Evolutionary conservation across 2,329 filamentous ascomycete species (phyloP).

Genomic region (Paecilomyces sp.): DNA sequence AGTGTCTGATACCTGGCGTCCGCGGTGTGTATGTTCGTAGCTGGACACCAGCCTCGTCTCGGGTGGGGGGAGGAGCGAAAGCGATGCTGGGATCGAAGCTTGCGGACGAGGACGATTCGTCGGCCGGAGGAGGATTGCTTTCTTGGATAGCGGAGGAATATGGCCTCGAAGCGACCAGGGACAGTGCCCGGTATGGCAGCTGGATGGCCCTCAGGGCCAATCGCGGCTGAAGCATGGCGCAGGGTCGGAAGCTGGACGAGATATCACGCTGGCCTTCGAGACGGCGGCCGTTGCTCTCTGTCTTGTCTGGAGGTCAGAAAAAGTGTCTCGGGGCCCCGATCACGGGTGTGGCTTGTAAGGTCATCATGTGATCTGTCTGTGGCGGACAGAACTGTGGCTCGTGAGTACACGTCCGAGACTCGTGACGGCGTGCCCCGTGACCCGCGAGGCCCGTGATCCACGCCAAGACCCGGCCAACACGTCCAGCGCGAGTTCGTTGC

Average conservation of each 20-base stretch:
- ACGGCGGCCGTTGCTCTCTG: background rate
- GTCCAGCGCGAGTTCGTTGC: slow-evolving; percentile 40
- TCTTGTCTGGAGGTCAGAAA: slow-evolving; percentile 5
- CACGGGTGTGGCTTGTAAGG: slow-evolving; percentile 8
- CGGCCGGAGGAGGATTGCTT: slow-evolving; percentile 16
- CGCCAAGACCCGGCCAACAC: background rate
- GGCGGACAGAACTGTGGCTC: background rate
- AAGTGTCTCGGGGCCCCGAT: slow-evolving; percentile 10
- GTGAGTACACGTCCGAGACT: slow-evolving; percentile 2
- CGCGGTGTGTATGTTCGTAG: slow-evolving; percentile 87
- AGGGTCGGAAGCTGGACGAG: slow-evolving; percentile 5
- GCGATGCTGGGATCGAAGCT: slow-evolving; percentile 27
- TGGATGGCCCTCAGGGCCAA: slow-evolving; percentile 49
- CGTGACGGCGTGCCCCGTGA: slow-evolving; percentile 34
- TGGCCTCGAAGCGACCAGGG: slow-evolving; percentile 38
- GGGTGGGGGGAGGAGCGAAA: slow-evolving; percentile 40
- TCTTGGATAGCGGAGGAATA: slow-evolving; percentile 46
- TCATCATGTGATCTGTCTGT: slow-evolving; percentile 1
- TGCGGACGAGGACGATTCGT: slow-evolving; percentile 28
- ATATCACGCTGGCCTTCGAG: background rate
- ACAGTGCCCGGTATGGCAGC: slow-evolving; percentile 42
- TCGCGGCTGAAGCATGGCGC: slow-evolving; percentile 59
- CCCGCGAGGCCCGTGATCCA: background rate
- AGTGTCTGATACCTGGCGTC: slow-evolving; percentile 85
- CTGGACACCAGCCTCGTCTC: slow-evolving; percentile 35